Evolutionary conservation across 179 eudicot species (phyloP).

Genomic region (Sideroxylon spinosum): DNA sequence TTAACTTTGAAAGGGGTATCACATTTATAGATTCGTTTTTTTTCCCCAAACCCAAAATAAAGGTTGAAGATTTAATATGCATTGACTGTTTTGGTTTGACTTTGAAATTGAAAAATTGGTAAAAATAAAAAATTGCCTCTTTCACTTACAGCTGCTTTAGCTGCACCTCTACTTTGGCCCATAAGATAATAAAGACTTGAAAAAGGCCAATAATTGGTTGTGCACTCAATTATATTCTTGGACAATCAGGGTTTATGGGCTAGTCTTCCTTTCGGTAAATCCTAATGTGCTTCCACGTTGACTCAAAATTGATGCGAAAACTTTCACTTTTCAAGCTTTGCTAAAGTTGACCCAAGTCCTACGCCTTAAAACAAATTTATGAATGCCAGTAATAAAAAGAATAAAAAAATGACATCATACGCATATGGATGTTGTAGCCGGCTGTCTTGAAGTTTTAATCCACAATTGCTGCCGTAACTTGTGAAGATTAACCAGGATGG

Average conservation of each 20-base stretch:
- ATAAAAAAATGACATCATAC: not conserved
- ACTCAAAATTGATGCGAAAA: not conserved
- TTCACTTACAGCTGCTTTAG: not conserved
- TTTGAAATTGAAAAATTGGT: not conserved
- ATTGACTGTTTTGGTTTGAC: not conserved
- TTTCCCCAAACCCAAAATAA: not conserved
- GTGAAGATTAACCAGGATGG: not conserved
- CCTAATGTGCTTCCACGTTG: not conserved
- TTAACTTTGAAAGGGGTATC: too few species aligned
- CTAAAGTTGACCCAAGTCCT: not conserved
- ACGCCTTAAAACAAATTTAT: not conserved
- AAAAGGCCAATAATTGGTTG: not conserved
- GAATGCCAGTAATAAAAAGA: not conserved
- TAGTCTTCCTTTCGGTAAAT: constrained; percentile 3
- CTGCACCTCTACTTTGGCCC: not conserved
- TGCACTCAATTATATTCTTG: constrained; percentile 1
- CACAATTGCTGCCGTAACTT: not conserved
- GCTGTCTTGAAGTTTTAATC: constrained; percentile 7
- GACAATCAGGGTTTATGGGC: not conserved
- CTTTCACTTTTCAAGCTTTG: not conserved
- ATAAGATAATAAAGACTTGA: constrained; percentile 1
- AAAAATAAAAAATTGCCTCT: not conserved
- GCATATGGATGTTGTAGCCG: not conserved
- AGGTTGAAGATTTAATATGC: not conserved
- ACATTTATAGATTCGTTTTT: too few species aligned